Evolutionary conservation across 495 filamentous ascomycete species (phyloP).

Genomic region (Aspergillus panamensis): DNA sequence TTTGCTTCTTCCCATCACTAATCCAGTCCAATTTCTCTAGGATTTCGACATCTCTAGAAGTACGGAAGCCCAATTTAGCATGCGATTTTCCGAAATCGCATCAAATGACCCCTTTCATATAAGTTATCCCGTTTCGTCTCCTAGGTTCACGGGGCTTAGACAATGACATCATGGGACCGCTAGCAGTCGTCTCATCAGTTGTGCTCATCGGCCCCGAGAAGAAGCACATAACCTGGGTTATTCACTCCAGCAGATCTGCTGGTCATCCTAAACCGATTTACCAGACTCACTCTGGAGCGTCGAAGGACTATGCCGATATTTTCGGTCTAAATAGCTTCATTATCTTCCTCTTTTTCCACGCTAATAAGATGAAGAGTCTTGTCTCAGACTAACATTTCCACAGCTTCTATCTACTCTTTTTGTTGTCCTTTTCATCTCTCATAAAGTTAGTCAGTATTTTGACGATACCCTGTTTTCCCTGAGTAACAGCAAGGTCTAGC

Average conservation of each 20-base stretch:
- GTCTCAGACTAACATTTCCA: too few relatives aligned
- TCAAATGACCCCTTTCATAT: conserved; percentile 2
- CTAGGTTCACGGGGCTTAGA: neutral
- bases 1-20: neutral
- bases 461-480: neutral
- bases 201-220: conserved; percentile 21
- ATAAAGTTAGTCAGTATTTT: neutral
- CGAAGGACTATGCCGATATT: conserved; percentile 41
- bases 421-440: too few relatives aligned
- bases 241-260: conserved; percentile 45
- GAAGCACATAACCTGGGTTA: conserved; percentile 33
- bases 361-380: conserved; percentile 51
- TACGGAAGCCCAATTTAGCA: neutral
- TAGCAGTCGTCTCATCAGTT: neutral
- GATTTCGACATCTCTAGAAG: neutral
- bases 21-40: neutral
- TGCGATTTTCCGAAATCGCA: conserved; percentile 4
- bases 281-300: conserved; percentile 38
- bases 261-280: conserved; percentile 41
- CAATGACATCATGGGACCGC: conserved; percentile 2
- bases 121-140: neutral
- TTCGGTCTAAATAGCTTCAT: conserved; percentile 43
- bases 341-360: conserved; percentile 52
- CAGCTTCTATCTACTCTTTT: too few relatives aligned
- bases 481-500: neutral